Evolutionary conservation across 495 filamentous ascomycete species (phyloP).

Genomic region (Achaetomiella virescens): DNA sequence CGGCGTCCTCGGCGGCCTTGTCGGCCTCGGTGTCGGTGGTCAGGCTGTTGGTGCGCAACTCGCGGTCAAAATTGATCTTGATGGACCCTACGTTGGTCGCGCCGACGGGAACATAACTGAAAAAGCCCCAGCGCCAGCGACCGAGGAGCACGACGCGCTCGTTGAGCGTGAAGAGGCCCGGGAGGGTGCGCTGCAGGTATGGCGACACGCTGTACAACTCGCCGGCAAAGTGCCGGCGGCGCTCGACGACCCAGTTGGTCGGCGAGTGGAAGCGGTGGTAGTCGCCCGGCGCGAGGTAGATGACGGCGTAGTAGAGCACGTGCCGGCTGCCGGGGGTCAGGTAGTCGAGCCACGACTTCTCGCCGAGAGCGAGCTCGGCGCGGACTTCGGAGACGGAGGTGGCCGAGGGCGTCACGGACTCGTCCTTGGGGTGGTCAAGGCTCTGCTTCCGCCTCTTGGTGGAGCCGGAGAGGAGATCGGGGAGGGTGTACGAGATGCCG

Average conservation of each 20-base stretch:
- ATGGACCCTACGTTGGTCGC: constrained; percentile 99
- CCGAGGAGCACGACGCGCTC: constrained; percentile 92
- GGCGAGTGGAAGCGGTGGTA: constrained; percentile 99
- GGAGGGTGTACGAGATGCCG: constrained; percentile 93
- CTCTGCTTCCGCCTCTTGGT: constrained; percentile 27
- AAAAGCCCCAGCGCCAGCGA: constrained; percentile 95
- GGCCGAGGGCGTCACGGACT: constrained; percentile 50
- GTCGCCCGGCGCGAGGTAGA: constrained; percentile 97
- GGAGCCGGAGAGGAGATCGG: constrained; percentile 76
- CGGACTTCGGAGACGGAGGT: constrained; percentile 73
- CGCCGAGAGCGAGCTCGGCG: constrained; percentile 71
- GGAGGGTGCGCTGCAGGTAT: constrained; percentile 84
- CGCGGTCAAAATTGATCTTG: constrained; percentile 92
- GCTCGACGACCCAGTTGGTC: constrained; percentile 86
- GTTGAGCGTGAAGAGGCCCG: constrained; percentile 92
- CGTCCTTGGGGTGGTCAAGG: constrained; percentile 35
- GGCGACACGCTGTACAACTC: constrained; percentile 93
- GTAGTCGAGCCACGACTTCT: constrained; percentile 72
- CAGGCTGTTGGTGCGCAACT: constrained; percentile 87
- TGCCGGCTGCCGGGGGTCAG: constrained; percentile 50
- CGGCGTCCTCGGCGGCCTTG: constrained; percentile 68
- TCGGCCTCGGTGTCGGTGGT: constrained; percentile 86
- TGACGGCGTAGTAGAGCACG: constrained; percentile 85
- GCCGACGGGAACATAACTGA: constrained; percentile 89
- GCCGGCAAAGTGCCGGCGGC: constrained; percentile 88